Conservation (phyloP, 306 rosid genomes). For the Calophaca sinica region DNA sequence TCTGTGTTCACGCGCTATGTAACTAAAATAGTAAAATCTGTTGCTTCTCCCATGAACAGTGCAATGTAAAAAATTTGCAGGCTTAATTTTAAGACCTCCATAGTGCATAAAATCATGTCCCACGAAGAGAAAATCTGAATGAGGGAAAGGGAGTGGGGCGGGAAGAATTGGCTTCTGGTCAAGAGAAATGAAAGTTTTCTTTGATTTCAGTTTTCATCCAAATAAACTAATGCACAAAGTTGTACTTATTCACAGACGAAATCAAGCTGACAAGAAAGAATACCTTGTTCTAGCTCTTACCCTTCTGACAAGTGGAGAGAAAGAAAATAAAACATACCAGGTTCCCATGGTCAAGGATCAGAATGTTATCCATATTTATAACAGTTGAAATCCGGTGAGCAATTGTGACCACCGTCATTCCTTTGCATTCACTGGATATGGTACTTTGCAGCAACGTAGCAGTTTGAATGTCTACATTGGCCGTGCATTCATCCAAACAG, state of each 20-base stretch:
- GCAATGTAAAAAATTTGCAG: not conserved
- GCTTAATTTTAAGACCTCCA: not conserved
- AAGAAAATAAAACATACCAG: constrained; percentile 65
- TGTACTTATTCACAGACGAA: not conserved
- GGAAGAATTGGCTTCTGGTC: not conserved
- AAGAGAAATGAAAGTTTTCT: constrained; percentile 3
- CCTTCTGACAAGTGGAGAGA: constrained; percentile 8
- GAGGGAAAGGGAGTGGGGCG: not conserved
- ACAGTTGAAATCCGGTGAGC: constrained; percentile 97
- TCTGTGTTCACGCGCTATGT: no score
- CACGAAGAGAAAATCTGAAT: not conserved
- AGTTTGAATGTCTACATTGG: constrained; percentile 84
- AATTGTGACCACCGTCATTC: constrained; percentile 84
- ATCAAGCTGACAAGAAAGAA: constrained; percentile 7
- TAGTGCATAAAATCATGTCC: not conserved
- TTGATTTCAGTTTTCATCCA: not conserved
- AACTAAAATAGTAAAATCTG: not conserved
- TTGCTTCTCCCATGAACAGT: not conserved
- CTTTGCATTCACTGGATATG: constrained; percentile 78
- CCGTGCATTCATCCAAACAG: constrained; percentile 98
- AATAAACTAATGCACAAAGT: not conserved
- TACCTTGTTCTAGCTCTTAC: constrained; percentile 20
- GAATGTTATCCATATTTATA: constrained; percentile 74
- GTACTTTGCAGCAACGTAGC: constrained; percentile 81
- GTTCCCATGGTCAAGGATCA: constrained; percentile 83